Evolutionary conservation across 345 rosid genomes (phyloP).

Genomic region (Iberis pinnata): DNA sequence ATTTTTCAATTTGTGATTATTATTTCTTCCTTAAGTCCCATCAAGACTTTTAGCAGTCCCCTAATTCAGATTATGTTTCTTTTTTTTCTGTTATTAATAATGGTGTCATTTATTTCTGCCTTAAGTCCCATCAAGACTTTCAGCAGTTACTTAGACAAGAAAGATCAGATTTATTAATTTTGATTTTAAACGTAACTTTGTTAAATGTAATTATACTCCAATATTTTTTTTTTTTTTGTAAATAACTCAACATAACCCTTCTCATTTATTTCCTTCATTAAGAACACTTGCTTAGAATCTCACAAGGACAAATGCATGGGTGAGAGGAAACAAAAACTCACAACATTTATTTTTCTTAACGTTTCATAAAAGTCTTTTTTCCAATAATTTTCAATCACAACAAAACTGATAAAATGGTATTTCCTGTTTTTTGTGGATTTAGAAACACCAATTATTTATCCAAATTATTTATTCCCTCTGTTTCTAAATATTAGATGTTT

Average conservation of each 20-base stretch:
- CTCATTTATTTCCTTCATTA: background rate
- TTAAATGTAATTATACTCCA: background rate
- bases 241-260: background rate
- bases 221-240: constrained; percentile 5
- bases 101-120: constrained; percentile 19
- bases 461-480: too few relatives aligned
- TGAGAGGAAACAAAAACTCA: background rate
- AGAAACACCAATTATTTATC: too few relatives aligned
- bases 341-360: too few relatives aligned
- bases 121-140: constrained; percentile 25
- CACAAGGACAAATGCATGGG: too few relatives aligned
- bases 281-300: background rate
- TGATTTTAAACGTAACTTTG: background rate
- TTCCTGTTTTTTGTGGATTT: too few relatives aligned
- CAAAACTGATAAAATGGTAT: too few relatives aligned
- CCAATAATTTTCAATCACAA: too few relatives aligned
- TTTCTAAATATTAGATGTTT: too few relatives aligned
- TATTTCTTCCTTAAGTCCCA: constrained; percentile 22
- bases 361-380: too few relatives aligned
- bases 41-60: constrained; percentile 26
- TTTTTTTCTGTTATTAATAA: constrained; percentile 5
- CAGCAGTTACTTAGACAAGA: constrained; percentile 26
- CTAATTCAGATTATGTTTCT: background rate
- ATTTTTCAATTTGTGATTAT: background rate
- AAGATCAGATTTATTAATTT: constrained; percentile 18